Evolutionary conservation across 768 basidiomycete species (phyloP).

Genomic region (Mycena sanguinolenta): DNA sequence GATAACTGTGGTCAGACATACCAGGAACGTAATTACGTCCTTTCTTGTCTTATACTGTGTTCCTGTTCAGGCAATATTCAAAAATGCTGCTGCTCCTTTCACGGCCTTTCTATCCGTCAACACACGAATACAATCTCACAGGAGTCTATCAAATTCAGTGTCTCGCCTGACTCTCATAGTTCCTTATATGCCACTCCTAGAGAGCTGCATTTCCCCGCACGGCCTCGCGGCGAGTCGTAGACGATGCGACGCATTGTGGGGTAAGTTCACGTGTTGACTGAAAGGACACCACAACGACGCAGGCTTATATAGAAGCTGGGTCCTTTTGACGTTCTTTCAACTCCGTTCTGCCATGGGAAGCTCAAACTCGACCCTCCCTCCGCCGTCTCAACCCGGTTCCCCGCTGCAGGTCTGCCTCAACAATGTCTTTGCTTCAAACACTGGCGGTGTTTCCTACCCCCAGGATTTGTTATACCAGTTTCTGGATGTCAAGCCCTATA

Average conservation of each 20-base stretch:
- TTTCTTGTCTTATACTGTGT: no score
- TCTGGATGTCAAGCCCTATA: constrained; percentile 33
- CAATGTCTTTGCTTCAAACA: constrained; percentile 26
- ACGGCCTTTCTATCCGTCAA: background rate
- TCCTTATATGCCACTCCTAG: background rate
- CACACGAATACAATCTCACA: background rate
- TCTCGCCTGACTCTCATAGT: no score
- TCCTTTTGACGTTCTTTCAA: background rate
- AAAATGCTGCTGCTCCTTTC: no score
- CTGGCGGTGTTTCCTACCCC: constrained; percentile 30
- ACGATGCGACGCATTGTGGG: constrained; percentile 13
- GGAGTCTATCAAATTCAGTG: no score
- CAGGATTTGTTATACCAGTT: constrained; percentile 28
- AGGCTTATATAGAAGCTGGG: background rate
- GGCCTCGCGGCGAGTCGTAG: constrained; percentile 12
- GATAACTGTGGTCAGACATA: no score
- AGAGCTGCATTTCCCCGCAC: background rate
- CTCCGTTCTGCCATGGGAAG: background rate
- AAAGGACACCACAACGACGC: constrained; percentile 6
- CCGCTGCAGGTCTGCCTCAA: constrained; percentile 35
- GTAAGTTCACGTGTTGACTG: constrained; percentile 6
- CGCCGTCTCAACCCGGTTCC: constrained; percentile 23
- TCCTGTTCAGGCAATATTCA: no score
- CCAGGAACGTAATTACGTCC: no score
- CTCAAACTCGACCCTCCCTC: background rate